These are phyloP conservation scores for Neoboletus magnificus DNA, from an alignment of 768 basidiomycete genomes.

Conservation along the genomic window DNA sequence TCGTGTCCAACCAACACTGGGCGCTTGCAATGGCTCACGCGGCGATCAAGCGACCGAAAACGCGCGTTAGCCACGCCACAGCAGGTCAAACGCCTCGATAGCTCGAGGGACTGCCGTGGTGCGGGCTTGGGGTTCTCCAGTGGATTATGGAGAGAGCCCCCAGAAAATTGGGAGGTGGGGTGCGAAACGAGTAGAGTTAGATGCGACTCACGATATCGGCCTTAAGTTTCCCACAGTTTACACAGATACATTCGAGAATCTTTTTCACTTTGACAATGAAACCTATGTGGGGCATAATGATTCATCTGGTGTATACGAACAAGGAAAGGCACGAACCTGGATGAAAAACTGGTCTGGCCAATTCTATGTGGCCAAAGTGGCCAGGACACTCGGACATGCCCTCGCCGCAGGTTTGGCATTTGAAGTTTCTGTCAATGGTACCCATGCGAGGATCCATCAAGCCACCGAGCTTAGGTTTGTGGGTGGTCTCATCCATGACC, in stretches of 20 bases:
- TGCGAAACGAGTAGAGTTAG: constrained; percentile 87
- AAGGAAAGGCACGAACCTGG: constrained; percentile 58
- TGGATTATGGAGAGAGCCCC: constrained; percentile 91
- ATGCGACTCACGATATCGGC: constrained; percentile 91
- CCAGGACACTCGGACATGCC: constrained; percentile 99
- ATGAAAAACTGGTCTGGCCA: constrained; percentile 96
- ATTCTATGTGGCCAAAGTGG: constrained; percentile 98
- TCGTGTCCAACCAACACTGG: constrained; percentile 80
- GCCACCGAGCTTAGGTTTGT: constrained; percentile 88
- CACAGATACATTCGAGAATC: constrained; percentile 97
- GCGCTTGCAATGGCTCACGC: constrained; percentile 65
- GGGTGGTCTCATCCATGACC: constrained; percentile 93
- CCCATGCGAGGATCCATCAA: constrained; percentile 99
- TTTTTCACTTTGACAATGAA: constrained; percentile 99
- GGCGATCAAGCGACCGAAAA: constrained; percentile 95
- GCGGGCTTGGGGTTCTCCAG: constrained; percentile 94
- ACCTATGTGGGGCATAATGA: constrained; percentile 41
- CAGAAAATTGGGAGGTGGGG: constrained; percentile 95
- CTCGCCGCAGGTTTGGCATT: constrained; percentile 99
- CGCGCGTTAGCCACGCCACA: constrained; percentile 73
- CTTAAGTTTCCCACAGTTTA: constrained; percentile 97
- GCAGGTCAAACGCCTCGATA: constrained; percentile 83
- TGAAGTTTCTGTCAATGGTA: constrained; percentile 95
- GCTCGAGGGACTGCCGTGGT: constrained; percentile 69
- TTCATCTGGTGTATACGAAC: not conserved